Evolutionary conservation across 1,284 basidiomycete genomes (phyloP), one percentile per base, ranked within the genome.

Genomic region (Schizophyllum amplum): DNA sequence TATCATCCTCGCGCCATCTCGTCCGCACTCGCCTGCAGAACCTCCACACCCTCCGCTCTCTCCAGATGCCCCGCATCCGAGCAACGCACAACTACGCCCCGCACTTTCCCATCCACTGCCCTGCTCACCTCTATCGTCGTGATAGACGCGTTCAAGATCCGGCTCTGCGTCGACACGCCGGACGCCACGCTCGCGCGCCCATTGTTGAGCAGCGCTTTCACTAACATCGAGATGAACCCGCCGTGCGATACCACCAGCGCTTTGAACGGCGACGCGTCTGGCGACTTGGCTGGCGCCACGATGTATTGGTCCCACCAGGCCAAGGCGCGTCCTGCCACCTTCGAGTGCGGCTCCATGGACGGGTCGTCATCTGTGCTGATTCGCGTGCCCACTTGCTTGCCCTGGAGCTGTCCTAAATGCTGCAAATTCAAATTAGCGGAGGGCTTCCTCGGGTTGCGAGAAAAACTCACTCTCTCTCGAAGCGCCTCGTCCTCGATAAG

Each of bases 241-340:
- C 86, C 86, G 60, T 91, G 87, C 46, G 82, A 80, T 55, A 82
- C 78, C 4, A 83, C 76, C 24, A 91, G 74, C 50, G 88, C 73
- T 60, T 77, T 69, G 57, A 68, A 66, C 53, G 73, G 66, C 24
- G 58, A 57, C 53, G 61, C 64, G 55, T 49, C 54, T 51, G 56
- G 53, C 51, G 33, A 58, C 15, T 56, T 52, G n/a, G 60, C 63
- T 50, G 65, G 59, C 33, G 68, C 67, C 25, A 68, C 63, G 57
- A 88, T 71, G 25, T 69, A 67, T 51, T 65, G 64, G 49, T 77
- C 72, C 82, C 89, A 90, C 86, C 87, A 90, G 4, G 63, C 56
- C 27, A 77, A 61, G 15, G 75, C 74, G 21, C 88, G 79, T 47
- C 71, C 64, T 3, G 64, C 57, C 63, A 90, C 80, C 65, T 51